phyloP scores from a whole-genome alignment of 2,329 filamentous ascomycete species.

The Cladophialophora chaetospira region DNA sequence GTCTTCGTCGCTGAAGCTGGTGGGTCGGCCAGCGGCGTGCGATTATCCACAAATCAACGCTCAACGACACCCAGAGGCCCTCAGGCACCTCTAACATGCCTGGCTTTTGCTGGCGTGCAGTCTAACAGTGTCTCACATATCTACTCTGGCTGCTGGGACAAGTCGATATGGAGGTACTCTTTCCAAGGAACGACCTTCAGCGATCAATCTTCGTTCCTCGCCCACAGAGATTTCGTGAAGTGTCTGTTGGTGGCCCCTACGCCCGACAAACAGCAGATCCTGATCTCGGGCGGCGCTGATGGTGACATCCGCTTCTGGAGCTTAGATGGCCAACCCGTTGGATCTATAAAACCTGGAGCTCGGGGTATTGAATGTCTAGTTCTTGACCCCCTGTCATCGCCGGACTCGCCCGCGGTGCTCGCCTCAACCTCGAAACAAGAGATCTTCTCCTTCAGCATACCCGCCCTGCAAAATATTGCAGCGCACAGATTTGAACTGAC shows the following conservation, averaged over 20 bases:
- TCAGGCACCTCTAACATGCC: constrained; percentile 74
- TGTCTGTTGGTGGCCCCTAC: constrained; percentile 63
- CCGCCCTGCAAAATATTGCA: constrained; percentile 33
- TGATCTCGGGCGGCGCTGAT: constrained; percentile 77
- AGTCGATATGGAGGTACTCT: constrained; percentile 81
- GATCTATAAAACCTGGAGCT: constrained; percentile 75
- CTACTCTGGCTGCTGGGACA: constrained; percentile 94
- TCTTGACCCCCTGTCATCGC: constrained; percentile 67
- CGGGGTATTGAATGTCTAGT: constrained; percentile 79
- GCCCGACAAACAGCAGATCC: constrained; percentile 61
- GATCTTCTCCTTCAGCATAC: constrained; percentile 66
- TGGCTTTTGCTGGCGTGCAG: constrained; percentile 63
- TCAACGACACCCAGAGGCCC: constrained; percentile 66
- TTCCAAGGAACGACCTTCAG: constrained; percentile 66
- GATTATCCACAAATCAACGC: constrained; percentile 29
- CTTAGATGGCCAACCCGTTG: constrained; percentile 65
- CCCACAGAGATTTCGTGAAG: constrained; percentile 77
- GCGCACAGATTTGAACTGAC: constrained; percentile 58
- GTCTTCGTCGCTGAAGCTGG: constrained; percentile 85
- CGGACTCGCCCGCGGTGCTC: constrained; percentile 56
- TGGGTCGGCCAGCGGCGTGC: constrained; percentile 72
- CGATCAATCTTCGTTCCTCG: constrained; percentile 26
- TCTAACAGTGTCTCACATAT: constrained; percentile 50
- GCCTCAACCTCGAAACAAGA: constrained; percentile 79
- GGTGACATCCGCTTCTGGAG: constrained; percentile 86